Conservation (phyloP, 2,329 filamentous ascomycete species). For the Trichoderma simmonsii region DNA sequence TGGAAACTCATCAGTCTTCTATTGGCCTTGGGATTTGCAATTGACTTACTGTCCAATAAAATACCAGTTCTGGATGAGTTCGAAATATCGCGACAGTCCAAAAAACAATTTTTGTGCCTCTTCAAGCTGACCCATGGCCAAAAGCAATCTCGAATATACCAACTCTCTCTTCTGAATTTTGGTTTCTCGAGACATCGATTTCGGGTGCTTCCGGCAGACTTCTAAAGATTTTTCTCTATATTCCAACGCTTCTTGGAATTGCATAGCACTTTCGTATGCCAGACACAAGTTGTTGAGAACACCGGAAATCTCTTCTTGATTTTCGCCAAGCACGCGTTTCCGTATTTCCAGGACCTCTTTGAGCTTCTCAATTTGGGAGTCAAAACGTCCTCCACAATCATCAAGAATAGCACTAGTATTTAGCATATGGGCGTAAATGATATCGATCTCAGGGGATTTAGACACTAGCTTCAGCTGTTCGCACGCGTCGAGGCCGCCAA, state of each 20-base stretch:
- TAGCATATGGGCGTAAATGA: not conserved
- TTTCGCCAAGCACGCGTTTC: not conserved
- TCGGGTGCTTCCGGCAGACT: not conserved
- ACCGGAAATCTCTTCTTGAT: not conserved
- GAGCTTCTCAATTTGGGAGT: not conserved
- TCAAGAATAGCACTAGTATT: not conserved
- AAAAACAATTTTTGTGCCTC: not conserved
- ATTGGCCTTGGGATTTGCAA: not conserved
- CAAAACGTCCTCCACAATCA: accelerated
- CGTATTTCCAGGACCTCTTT: not conserved
- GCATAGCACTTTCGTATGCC: not conserved
- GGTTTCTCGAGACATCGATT: not conserved
- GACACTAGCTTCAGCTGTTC: not conserved
- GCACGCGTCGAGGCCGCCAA: not conserved
- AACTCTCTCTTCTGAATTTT: not conserved
- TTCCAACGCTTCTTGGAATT: not conserved
- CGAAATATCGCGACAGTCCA: too few relatives aligned
- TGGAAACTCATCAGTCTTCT: not conserved
- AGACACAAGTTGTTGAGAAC: not conserved
- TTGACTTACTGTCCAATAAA: not conserved
- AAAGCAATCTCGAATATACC: not conserved
- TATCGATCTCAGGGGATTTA: not conserved
- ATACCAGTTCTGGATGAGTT: not conserved
- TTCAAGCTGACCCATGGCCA: not conserved
- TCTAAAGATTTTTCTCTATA: not conserved